Conservation (phyloP, 495 filamentous ascomycete species). For the Penicillium manginii region DNA sequence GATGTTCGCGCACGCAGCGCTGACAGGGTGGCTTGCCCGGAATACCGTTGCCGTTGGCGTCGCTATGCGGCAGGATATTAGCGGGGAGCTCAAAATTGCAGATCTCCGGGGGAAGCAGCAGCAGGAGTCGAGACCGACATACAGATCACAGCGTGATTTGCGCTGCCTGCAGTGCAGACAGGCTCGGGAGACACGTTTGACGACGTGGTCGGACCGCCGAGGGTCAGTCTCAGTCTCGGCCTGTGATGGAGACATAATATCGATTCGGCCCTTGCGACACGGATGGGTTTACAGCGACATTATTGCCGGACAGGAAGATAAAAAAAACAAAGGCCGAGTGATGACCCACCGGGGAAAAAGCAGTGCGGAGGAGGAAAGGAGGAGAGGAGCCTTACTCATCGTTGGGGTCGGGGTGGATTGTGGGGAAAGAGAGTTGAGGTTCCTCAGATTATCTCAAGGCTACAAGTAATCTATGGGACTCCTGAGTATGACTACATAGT, state of each 20-base stretch:
- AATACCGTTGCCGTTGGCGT: slow-evolving; percentile 49
- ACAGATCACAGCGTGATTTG: slow-evolving; percentile 68
- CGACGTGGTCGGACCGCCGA: slow-evolving; percentile 31
- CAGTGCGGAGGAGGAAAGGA: slow-evolving; percentile 3
- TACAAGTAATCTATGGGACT: no score
- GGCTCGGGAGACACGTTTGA: slow-evolving; percentile 63
- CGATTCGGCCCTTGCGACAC: slow-evolving; percentile 4
- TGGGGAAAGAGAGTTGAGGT: slow-evolving; percentile 9
- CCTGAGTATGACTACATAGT: no score
- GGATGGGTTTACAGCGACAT: slow-evolving; percentile 13
- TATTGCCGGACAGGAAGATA: slow-evolving; percentile 9
- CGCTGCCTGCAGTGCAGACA: slow-evolving; percentile 65
- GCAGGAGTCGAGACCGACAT: slow-evolving; percentile 26
- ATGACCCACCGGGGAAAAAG: slow-evolving; percentile 19
- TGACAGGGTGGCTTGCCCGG: slow-evolving; percentile 59
- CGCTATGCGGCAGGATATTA: slow-evolving; percentile 36
- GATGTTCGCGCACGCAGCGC: slow-evolving; percentile 59
- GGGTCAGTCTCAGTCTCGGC: slow-evolving; percentile 6
- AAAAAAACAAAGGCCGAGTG: slow-evolving; percentile 20
- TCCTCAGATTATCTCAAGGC: no score
- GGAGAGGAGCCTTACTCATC: slow-evolving; percentile 24
- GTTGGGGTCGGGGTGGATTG: slow-evolving; percentile 5
- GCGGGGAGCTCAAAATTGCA: slow-evolving; percentile 18
- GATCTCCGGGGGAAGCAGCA: slow-evolving; percentile 14
- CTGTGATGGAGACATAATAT: slow-evolving; percentile 25